Evolutionary conservation across 1,139 yeast genomes (phyloP).

Genomic region (Protomyces lactucae-debilis): DNA sequence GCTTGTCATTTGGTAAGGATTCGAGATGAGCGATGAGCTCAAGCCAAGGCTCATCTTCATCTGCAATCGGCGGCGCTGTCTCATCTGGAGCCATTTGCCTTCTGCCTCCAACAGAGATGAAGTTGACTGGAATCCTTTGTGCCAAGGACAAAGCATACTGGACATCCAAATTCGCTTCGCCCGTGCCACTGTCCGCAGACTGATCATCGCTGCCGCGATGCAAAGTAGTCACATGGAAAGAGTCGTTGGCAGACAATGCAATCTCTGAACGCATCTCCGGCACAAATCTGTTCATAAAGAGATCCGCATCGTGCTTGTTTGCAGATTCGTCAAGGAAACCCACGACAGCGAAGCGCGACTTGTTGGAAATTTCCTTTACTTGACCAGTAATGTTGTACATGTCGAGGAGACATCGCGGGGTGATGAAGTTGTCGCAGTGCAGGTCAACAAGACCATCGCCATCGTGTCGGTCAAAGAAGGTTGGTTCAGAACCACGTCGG

Average conservation of each 20-base stretch:
- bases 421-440: slow-evolving; percentile 3
- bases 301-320: not conserved
- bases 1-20: not conserved
- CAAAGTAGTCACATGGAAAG: not conserved
- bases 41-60: slow-evolving; percentile 5
- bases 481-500: not conserved
- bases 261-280: not conserved
- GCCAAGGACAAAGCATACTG: slow-evolving; percentile 4
- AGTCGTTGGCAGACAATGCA: not conserved
- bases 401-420: slow-evolving; percentile 9
- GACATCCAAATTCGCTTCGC: slow-evolving; percentile 13
- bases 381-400: slow-evolving; percentile 3
- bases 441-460: not conserved
- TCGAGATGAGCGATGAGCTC: slow-evolving; percentile 4
- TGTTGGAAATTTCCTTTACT: not conserved
- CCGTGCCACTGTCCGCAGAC: not conserved
- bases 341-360: slow-evolving; percentile 3
- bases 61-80: slow-evolving; percentile 3
- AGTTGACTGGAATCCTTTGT: not conserved
- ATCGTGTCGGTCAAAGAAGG: not conserved
- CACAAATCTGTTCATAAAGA: not conserved
- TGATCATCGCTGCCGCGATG: not conserved
- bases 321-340: slow-evolving; percentile 1
- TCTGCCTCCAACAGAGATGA: not conserved
- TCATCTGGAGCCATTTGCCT: not conserved